Base-by-base conservation (phyloP, 148 eudicot genomes). In the Spergularia bocconei region DNA sequence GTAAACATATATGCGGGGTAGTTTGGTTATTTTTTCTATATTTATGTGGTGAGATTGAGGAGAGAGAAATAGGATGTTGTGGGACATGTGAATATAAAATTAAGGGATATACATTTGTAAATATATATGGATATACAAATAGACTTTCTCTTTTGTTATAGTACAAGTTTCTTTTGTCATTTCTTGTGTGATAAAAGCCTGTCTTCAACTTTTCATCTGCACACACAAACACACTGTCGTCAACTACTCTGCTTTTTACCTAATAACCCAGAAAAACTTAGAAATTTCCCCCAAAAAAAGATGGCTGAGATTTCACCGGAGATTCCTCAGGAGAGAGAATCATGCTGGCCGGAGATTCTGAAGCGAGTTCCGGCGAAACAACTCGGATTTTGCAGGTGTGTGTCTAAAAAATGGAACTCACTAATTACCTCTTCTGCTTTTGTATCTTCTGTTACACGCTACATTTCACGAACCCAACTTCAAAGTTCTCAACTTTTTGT, bases 321-420 rank as follows among this genome's bases (percentile, higher is more conserved):
- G 23, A 66, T 41, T 66, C 70, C 0, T 16, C 53, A 0, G 1
- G 19, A 44, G 20, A 66, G 51, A 19, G 70, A 66, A 66, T 66
- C 54, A 7, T 66, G 52, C 20, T 66, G 70, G 54, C 54, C 70
- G n/a, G 70, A 66, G 52, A 66, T 66, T 47, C 70, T 66, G 25
- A 66, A 66, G 20, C 25, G 70, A 41, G 15, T 66, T 66, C 70
- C 70, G 19, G 23, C 54, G 5, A 66, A 20, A 16, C 70, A 66
- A 44, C 70, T 66, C 14, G 70, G 70, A 38, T 13, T 66, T 66
- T 66, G 70, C 23, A 41, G 19, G 48, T 66, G 70, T 66, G 70
- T 66, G 4, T 66, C 70, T 7, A 47, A 66, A 21, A 66, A 66
- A 44, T 66, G 70, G 70, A 66, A 66, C 70, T 41, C 53, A 66